Conservation (phyloP, 352 stramenopile species). For the Hyaloperonospora brassicae region DNA sequence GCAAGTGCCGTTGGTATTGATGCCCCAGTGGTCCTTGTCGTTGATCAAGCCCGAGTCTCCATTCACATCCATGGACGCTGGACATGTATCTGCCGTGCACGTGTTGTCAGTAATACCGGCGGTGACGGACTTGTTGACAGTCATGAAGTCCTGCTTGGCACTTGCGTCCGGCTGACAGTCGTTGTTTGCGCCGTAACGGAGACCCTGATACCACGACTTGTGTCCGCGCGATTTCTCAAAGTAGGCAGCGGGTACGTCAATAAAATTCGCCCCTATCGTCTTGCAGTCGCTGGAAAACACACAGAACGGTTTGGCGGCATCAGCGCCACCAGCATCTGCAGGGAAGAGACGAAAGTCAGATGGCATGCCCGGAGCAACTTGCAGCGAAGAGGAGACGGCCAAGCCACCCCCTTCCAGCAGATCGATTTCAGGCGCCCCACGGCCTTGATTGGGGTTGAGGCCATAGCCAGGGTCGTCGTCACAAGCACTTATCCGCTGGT, state of each 20-base stretch:
- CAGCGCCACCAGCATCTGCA: background rate
- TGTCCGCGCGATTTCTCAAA: conserved; percentile 34
- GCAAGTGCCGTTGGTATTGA: conserved; percentile 66
- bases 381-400: conserved; percentile 76
- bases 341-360: conserved; percentile 23
- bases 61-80: conserved; percentile 43
- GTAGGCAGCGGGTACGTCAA: conserved; percentile 31
- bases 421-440: conserved; percentile 90
- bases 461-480: conserved; percentile 87
- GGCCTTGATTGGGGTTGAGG: conserved; percentile 71
- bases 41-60: conserved; percentile 36
- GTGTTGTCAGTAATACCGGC: conserved; percentile 37
- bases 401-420: conserved; percentile 71
- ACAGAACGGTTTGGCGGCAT: conserved; percentile 15
- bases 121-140: conserved; percentile 20
- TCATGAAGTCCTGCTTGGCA: conserved; percentile 24
- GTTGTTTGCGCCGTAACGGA: conserved; percentile 48
- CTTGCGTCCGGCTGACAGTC: conserved; percentile 23
- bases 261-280: conserved; percentile 36
- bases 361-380: conserved; percentile 59
- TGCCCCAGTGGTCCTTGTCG: conserved; percentile 36
- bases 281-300: conserved; percentile 37
- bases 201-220: conserved; percentile 50
- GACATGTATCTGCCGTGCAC: conserved; percentile 30
- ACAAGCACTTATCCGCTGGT: conserved; percentile 67